These are phyloP conservation scores for Asclepias syriaca DNA, from an alignment of 257 asterid genomes.

Conservation along the genomic window DNA sequence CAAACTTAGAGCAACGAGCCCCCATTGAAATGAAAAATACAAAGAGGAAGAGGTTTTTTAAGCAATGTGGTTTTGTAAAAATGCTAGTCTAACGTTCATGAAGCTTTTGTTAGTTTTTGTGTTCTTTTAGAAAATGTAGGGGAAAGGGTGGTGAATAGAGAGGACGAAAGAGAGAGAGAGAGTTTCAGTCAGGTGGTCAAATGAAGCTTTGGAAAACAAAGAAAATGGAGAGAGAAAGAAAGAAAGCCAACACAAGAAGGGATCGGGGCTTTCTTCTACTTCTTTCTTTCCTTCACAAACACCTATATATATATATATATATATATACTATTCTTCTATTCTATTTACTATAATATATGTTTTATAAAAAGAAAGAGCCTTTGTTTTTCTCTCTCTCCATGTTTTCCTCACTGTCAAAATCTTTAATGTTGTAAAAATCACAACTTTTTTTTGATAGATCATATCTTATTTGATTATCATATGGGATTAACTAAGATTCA, in stretches of 20 bases:
- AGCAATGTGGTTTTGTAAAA: neutral
- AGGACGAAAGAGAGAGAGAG: neutral
- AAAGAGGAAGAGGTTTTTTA: neutral
- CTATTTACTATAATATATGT: neutral
- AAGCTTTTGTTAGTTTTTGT: slow-evolving; percentile 1
- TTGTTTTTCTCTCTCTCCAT: neutral
- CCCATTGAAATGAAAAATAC: slow-evolving; percentile 26
- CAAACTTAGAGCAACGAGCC: slow-evolving; percentile 42
- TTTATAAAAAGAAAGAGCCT: neutral
- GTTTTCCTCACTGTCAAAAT: neutral
- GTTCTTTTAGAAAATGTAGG: neutral
- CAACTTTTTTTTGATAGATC: no score
- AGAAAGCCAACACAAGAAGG: neutral
- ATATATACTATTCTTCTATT: neutral
- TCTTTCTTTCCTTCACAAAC: neutral
- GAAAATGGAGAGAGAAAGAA: neutral
- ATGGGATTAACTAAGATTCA: no score
- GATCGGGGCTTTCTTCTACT: neutral
- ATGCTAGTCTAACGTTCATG: neutral
- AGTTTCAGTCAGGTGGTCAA: slow-evolving; percentile 17
- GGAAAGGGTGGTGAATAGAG: slow-evolving; percentile 1
- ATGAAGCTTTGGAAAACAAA: neutral
- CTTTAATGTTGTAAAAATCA: neutral
- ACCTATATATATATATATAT: neutral
- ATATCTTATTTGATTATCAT: no score